Evolutionary conservation across 2,329 filamentous ascomycete genomes (phyloP), one percentile per base, ranked within the genome.

Genomic region (Huntiella moniliformis): DNA sequence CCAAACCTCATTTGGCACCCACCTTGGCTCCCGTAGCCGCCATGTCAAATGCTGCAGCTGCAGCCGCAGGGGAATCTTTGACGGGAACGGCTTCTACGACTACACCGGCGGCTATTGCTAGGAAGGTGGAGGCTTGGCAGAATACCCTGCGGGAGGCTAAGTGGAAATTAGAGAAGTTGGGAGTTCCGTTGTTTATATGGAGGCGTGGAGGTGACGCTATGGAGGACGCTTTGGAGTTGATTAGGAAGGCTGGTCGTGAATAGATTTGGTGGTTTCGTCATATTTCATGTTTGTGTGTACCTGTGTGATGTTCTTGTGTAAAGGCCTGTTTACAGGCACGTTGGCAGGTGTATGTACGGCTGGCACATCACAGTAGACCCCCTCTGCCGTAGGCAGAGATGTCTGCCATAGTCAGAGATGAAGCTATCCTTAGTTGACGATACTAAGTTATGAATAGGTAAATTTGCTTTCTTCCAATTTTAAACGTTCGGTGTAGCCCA

Each of bases 151-250:
- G 42, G 13, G 38, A 49, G 6, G 51, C 51, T 4, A 45, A 48
- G 7, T 58, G 69, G 12, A 57, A 62, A 8, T 63, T 84, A 28
- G 71, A 73, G n/a, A 63, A 66, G 4, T 64, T 76, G 35, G 79
- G 79, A 3, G 79, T 91, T 1, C 63, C 70, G 52, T 57, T 91
- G 33, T 74, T 81, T 51, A 83, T 72, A 15, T 91, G 83, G 83
- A 68, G 79, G 37, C 71, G 70, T 8, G 83, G 83, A 0, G 65
- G 68, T 22, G 83, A 91, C 62, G 79, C 83, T 5, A 66, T 74
- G 47, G 65, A 66, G 1, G 78, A 82, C 58, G 77, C 79, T 2
- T 66, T 77, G 45, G 71, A 67, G 11, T 38, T 49, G 32, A 37
- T 49, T 5, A 46, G 31, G 38, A 16, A 34, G 6, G 22, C 22